phyloP scores from a whole-genome alignment of 1,284 basidiomycete genomes.

The Pholiota adiposa region DNA sequence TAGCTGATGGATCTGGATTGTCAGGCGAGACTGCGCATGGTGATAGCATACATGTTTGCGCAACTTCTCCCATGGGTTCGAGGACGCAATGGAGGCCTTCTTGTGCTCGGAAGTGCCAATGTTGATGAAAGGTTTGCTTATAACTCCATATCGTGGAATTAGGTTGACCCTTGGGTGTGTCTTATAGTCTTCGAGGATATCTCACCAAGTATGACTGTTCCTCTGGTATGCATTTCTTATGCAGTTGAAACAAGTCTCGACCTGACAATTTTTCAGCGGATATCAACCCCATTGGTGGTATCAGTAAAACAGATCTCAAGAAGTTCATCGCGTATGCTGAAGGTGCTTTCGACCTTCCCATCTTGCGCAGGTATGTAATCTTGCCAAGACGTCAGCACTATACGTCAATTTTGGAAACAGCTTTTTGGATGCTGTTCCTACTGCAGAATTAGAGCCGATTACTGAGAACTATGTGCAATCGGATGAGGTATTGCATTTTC shows the following conservation, averaged over 20 bases:
- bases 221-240: slow-evolving; percentile 52
- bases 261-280: slow-evolving; percentile 64
- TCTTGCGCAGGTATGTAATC: slow-evolving; percentile 69
- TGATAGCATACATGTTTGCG: slow-evolving; percentile 96
- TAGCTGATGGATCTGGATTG: slow-evolving; percentile 1
- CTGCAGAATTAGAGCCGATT: slow-evolving; percentile 96
- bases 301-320: slow-evolving; percentile 98
- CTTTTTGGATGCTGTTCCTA: slow-evolving; percentile 91
- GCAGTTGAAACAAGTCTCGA: background rate
- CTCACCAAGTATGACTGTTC: slow-evolving; percentile 98
- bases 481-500: slow-evolving; percentile 73
- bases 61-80: slow-evolving; percentile 95
- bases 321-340: slow-evolving; percentile 91
- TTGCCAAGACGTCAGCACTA: background rate
- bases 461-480: slow-evolving; percentile 93
- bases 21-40: slow-evolving; percentile 91
- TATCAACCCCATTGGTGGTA: slow-evolving; percentile 97
- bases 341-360: slow-evolving; percentile 81
- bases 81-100: slow-evolving; percentile 82
- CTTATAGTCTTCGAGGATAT: slow-evolving; percentile 86
- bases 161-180: background rate
- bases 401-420: slow-evolving; percentile 42
- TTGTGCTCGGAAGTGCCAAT: slow-evolving; percentile 96
- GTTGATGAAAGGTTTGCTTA: slow-evolving; percentile 88
- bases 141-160: background rate